Evolutionary conservation across 2,329 filamentous ascomycete species (phyloP).

Genomic region (Diplodia scrobiculata): DNA sequence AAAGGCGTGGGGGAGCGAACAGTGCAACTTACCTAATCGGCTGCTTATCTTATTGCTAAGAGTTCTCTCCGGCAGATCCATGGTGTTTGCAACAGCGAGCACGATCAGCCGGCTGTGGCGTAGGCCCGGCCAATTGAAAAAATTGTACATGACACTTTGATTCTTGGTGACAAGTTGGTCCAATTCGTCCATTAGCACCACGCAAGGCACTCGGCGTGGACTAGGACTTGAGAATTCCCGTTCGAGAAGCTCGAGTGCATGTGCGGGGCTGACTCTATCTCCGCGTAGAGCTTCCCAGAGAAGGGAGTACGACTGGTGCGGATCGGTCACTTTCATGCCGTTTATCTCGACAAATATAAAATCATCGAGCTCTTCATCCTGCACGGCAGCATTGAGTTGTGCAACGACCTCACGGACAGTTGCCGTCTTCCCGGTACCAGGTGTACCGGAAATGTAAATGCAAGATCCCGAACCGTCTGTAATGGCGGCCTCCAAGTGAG

Average conservation of each 20-base stretch:
- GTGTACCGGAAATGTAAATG: slow-evolving; percentile 99
- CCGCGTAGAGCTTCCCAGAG: slow-evolving; percentile 96
- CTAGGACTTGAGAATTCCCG: slow-evolving; percentile 90
- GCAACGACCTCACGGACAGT: slow-evolving; percentile 94
- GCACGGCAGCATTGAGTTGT: slow-evolving; percentile 82
- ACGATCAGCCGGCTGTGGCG: slow-evolving; percentile 92
- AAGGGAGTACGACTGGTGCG: slow-evolving; percentile 91
- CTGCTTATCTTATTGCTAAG: slow-evolving; percentile 98
- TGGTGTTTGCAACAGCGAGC: slow-evolving; percentile 95
- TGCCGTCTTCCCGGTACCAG: slow-evolving; percentile 95
- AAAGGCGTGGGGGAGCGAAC: slow-evolving; percentile 32
- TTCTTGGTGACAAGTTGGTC: slow-evolving; percentile 98
- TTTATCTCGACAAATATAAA: slow-evolving; percentile 99
- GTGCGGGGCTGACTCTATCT: slow-evolving; percentile 86
- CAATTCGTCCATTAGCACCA: slow-evolving; percentile 97
- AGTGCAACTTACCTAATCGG: slow-evolving; percentile 53
- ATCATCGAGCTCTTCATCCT: slow-evolving; percentile 89
- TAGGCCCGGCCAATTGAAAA: slow-evolving; percentile 97
- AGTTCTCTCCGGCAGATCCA: slow-evolving; percentile 95
- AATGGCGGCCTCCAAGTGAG: slow-evolving; percentile 91
- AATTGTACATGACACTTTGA: slow-evolving; percentile 99
- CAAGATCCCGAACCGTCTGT: slow-evolving; percentile 90
- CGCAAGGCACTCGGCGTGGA: slow-evolving; percentile 87
- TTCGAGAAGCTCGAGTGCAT: slow-evolving; percentile 87
- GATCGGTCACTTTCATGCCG: slow-evolving; percentile 98